A percentile compares a stretch with the other conserved stretches of the same genome.
Conservation (phyloP, 352 stramenopile genomes). For the Phytopythium chamaehyphon region DNA sequence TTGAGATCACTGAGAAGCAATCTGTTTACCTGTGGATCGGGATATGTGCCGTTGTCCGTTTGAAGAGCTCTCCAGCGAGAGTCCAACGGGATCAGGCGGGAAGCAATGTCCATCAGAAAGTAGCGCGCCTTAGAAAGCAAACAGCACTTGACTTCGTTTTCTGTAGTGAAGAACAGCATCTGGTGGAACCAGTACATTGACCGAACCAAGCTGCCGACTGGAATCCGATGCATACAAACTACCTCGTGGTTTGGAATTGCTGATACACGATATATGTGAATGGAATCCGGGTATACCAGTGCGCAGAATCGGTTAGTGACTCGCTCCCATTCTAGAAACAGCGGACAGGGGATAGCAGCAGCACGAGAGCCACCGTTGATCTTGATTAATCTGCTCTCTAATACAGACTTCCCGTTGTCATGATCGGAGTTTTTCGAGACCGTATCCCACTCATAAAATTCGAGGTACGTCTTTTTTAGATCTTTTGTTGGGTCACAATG, state of each 20-base stretch:
- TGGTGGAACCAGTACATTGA: slow-evolving; percentile 68
- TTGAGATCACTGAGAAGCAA: background rate
- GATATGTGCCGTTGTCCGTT: slow-evolving; percentile 27
- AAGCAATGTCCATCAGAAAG: slow-evolving; percentile 64
- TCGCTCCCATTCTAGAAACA: slow-evolving; percentile 61
- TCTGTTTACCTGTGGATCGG: slow-evolving; percentile 30
- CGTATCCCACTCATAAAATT: slow-evolving; percentile 70
- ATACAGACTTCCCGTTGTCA: slow-evolving; percentile 6
- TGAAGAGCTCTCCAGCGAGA: background rate
- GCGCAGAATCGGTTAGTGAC: slow-evolving; percentile 43
- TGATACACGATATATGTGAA: slow-evolving; percentile 48
- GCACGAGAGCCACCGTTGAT: slow-evolving; percentile 17
- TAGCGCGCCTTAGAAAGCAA: slow-evolving; percentile 52
- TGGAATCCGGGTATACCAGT: slow-evolving; percentile 41
- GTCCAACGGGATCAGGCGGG: slow-evolving; percentile 14
- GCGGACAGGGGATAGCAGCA: slow-evolving; percentile 52
- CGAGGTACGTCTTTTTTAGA: slow-evolving; percentile 51
- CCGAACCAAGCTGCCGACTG: slow-evolving; percentile 24
- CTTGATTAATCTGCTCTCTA: slow-evolving; percentile 14
- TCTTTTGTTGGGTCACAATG: slow-evolving; percentile 23
- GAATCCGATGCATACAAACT: slow-evolving; percentile 53
- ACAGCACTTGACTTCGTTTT: slow-evolving; percentile 61
- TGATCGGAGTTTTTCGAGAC: slow-evolving; percentile 1
- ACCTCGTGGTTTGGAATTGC: slow-evolving; percentile 17
- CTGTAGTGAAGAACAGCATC: slow-evolving; percentile 58